These are phyloP conservation scores for Lineolata rhizophorae DNA, from an alignment of 495 filamentous ascomycete species.

Conservation along the genomic window DNA sequence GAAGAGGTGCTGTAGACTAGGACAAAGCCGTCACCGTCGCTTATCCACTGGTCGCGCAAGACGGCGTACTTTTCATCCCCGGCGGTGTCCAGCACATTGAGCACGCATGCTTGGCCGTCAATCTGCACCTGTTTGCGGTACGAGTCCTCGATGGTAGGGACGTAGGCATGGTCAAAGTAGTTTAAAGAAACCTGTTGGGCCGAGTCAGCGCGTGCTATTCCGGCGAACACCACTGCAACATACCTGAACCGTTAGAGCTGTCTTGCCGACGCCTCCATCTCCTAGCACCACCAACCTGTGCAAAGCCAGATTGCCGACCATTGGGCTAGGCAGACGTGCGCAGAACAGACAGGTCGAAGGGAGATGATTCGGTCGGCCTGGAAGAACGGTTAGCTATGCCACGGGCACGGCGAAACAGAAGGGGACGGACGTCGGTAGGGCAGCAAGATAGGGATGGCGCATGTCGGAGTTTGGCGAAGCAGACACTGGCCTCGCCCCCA, in stretches of 20 bases:
- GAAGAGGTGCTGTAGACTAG: slow-evolving; percentile 97
- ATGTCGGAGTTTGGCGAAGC: no score
- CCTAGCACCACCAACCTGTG: slow-evolving; percentile 98
- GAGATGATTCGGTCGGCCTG: no score
- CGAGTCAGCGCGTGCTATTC: slow-evolving; percentile 3
- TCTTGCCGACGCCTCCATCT: slow-evolving; percentile 87
- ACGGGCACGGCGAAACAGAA: no score
- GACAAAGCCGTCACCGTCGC: slow-evolving; percentile 92
- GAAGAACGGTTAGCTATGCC: no score
- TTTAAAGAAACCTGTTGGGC: slow-evolving; percentile 55
- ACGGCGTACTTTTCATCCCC: slow-evolving; percentile 99
- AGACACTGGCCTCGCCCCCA: no score
- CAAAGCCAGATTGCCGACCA: slow-evolving; percentile 77
- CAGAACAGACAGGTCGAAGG: no score
- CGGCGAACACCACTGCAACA: slow-evolving; percentile 17
- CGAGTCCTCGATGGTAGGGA: slow-evolving; percentile 92
- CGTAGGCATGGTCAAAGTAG: slow-evolving; percentile 74
- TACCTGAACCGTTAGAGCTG: slow-evolving; percentile 91
- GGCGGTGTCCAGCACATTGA: slow-evolving; percentile 93
- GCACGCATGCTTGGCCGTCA: slow-evolving; percentile 90
- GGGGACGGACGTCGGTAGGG: no score
- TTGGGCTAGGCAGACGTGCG: no score
- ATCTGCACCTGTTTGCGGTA: slow-evolving; percentile 98
- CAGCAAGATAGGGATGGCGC: no score
- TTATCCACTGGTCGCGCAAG: slow-evolving; percentile 92